Percentiles rank a stretch among this genome's conserved stretches.
Evolutionary conservation across 2,329 filamentous ascomycete genomes (phyloP).

Genomic region (Fusarium cicatricum): DNA sequence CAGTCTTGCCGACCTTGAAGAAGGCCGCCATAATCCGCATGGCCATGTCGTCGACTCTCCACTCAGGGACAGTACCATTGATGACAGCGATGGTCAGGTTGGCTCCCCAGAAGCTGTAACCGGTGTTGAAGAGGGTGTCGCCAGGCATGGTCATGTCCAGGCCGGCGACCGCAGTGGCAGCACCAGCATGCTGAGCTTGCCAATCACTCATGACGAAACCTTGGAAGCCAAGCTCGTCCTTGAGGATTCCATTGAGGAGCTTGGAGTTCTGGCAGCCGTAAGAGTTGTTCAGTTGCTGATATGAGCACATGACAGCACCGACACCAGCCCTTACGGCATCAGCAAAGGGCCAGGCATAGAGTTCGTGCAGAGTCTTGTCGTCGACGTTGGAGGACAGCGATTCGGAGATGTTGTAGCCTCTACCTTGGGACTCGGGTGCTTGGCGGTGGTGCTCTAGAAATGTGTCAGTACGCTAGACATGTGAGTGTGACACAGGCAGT

Average conservation of each 20-base stretch:
- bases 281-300: slow-evolving; percentile 83
- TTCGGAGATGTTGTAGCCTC: slow-evolving; percentile 69
- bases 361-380: slow-evolving; percentile 77
- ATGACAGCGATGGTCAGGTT: slow-evolving; percentile 89
- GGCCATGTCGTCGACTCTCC: slow-evolving; percentile 90
- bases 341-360: slow-evolving; percentile 82
- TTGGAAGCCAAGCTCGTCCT: slow-evolving; percentile 82
- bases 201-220: slow-evolving; percentile 86
- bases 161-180: slow-evolving; percentile 72
- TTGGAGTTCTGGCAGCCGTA: slow-evolving; percentile 83
- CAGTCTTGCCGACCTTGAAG: slow-evolving; percentile 69
- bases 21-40: slow-evolving; percentile 80
- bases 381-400: slow-evolving; percentile 69
- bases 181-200: slow-evolving; percentile 77
- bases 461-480: neutral
- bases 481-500: fast-evolving
- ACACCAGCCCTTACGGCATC: slow-evolving; percentile 75
- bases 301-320: slow-evolving; percentile 71
- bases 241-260: slow-evolving; percentile 77
- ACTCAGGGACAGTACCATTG: slow-evolving; percentile 88
- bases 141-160: slow-evolving; percentile 92
- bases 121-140: slow-evolving; percentile 79
- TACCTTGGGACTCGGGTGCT: slow-evolving; percentile 58
- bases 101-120: slow-evolving; percentile 79
- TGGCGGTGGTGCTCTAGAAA: slow-evolving; percentile 74